Evolutionary conservation across 192 early-diverging fungal species (phyloP), one percentile per base, ranked within the genome.

Genomic region (Dimargaris xerosporica): DNA sequence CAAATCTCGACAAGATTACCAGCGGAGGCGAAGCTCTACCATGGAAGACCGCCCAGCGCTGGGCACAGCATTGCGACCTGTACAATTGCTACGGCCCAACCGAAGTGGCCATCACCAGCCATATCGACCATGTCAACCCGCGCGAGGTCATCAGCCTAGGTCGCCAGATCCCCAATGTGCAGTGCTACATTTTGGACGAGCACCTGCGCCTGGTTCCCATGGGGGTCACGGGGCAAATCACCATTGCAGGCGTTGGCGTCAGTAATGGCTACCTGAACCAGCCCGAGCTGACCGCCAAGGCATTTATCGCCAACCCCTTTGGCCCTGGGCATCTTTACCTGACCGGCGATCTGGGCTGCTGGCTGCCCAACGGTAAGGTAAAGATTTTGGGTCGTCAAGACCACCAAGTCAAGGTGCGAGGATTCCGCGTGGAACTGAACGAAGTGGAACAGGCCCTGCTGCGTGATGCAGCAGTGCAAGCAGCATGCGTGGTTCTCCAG

Each of bases 301-400:
- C 44, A 11, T 76, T 76, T 29, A 52, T 76, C 43, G 64, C 55
- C 17, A 70, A 76, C 54, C 72, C 72, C 11, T 76, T 76, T 52
- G 44, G 41, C 26, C 31, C 23, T 7, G 65, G 41, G 16, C 23
- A 65, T 3, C 65, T 74, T 44, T 74, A 71, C 63, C 66, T 45
- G 29, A 64, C 73, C 12, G 73, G 73, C 15, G 73, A 74, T 42
- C 39, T 74, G 17, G 69, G 44, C 0, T 45, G 56, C 16, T 68
- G 66, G 47, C 62, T 70, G 0, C 69, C 67, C 29, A 66, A 67
- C 26, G 73, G 73, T 5, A 67, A 69, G 44, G n/a, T 74, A 0
- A 55, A 64, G 0, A 62, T 44, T 46, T 15, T 79, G 0, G 73
- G 73, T 13, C 66, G 73, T n/a, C 58, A 54, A 17, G 73, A 74